A percentile compares a stretch with the other conserved stretches of the same genome.
Conservation (phyloP, 2,329 filamentous ascomycete genomes). For the Harringtonia aguacate region DNA sequence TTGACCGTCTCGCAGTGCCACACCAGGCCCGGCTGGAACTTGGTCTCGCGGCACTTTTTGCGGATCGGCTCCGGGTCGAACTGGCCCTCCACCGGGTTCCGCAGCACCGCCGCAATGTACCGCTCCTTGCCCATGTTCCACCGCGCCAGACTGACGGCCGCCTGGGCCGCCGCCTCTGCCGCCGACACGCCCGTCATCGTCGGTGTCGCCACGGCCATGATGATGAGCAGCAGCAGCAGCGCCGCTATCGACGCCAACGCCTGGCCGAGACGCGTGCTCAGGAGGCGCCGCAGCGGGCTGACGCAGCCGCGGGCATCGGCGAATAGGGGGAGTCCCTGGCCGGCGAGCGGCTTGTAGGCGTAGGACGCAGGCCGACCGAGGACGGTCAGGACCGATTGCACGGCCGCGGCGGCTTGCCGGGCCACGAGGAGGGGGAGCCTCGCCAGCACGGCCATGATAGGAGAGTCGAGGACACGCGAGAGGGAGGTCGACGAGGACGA, state of each 20-base stretch:
- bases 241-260: neutral
- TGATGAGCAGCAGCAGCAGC: neutral
- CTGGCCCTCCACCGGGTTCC: slow-evolving; percentile 12
- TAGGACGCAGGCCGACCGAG: too few species aligned
- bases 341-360: too few species aligned
- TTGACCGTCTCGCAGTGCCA: slow-evolving; percentile 23
- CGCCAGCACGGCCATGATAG: too few species aligned
- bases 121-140: slow-evolving; percentile 5
- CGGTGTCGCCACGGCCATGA: neutral
- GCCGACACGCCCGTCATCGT: neutral
- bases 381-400: too few species aligned
- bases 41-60: slow-evolving; percentile 16
- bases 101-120: slow-evolving; percentile 11
- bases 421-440: too few species aligned
- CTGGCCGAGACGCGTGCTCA: neutral
- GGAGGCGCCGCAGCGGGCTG: neutral
- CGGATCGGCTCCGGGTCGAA: slow-evolving; percentile 10
- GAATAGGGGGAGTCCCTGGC: too few species aligned
- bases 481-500: too few species aligned
- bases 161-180: neutral
- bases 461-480: too few species aligned
- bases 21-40: slow-evolving; percentile 23
- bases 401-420: too few species aligned
- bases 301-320: neutral
- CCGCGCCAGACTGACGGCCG: neutral